These are phyloP conservation scores for Scenedesmus sp. DNA, from an alignment of 163 green algal genomes.

Conservation along the genomic window DNA sequence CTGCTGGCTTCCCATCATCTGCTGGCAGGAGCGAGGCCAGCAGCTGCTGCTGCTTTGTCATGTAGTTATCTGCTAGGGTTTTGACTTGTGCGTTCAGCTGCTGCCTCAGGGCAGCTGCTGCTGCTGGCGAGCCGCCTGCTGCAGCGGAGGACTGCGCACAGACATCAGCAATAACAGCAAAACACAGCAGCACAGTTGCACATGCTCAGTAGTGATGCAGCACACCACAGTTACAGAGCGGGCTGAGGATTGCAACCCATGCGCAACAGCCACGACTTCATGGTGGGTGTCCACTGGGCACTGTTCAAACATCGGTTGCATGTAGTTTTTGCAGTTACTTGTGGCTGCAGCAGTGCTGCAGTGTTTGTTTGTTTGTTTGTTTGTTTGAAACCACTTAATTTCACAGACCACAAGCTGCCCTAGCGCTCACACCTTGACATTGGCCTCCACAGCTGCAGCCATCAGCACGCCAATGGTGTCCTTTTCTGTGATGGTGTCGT, in stretches of 20 bases:
- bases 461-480: slow-evolving; percentile 74
- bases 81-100: slow-evolving; percentile 7
- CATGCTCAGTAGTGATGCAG: too few species aligned
- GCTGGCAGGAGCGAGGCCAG: slow-evolving; percentile 43
- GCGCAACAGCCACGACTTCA: too few species aligned
- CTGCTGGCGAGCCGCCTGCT: not conserved
- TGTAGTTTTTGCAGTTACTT: too few species aligned
- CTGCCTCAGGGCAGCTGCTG: slow-evolving; percentile 1
- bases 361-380: too few species aligned
- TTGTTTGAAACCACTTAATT: too few species aligned
- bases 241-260: too few species aligned
- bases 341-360: not conserved
- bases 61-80: slow-evolving; percentile 49
- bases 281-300: too few species aligned
- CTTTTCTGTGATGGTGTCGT: slow-evolving; percentile 78
- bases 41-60: slow-evolving; percentile 42
- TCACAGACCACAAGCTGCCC: too few species aligned
- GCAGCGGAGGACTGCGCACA: not conserved
- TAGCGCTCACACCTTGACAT: not conserved
- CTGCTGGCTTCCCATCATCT: slow-evolving; percentile 4
- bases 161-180: not conserved
- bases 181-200: not conserved
- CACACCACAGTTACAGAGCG: too few species aligned
- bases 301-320: too few species aligned
- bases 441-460: slow-evolving; percentile 4